Conservation (phyloP, 2,329 filamentous ascomycete species). For the Alternaria sp. region DNA sequence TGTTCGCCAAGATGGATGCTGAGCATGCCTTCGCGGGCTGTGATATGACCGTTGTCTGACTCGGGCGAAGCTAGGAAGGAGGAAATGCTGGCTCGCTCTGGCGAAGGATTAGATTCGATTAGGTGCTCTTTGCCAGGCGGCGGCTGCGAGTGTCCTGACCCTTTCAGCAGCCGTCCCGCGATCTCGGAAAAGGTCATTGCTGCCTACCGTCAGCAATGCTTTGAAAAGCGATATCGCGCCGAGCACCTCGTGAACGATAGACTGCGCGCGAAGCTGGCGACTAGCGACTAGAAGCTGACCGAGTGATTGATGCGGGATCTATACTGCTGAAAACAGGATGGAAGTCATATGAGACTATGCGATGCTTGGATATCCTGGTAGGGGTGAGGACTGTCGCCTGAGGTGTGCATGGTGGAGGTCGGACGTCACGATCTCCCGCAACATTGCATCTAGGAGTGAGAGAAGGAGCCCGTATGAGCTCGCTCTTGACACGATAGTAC, state of each 20-base stretch:
- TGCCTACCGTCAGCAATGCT: constrained; percentile 32
- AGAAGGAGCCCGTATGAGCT: constrained; percentile 10
- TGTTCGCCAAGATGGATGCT: constrained; percentile 31
- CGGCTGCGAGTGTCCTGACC: constrained; percentile 39
- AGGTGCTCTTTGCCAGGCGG: constrained; percentile 27
- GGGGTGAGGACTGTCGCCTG: constrained; percentile 33
- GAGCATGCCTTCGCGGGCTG: constrained; percentile 34
- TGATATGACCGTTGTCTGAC: constrained; percentile 14
- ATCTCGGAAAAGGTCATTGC: constrained; percentile 38
- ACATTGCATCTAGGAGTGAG: neutral
- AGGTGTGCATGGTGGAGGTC: constrained; percentile 24
- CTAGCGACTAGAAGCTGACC: constrained; percentile 37
- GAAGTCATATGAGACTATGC: constrained; percentile 49
- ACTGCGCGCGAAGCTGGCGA: constrained; percentile 31
- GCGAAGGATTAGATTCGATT: constrained; percentile 19
- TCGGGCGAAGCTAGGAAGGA: constrained; percentile 17
- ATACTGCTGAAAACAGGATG: constrained; percentile 43
- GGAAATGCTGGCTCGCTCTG: constrained; percentile 22
- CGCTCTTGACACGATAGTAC: constrained; percentile 8
- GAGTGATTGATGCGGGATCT: constrained; percentile 43
- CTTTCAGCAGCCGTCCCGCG: constrained; percentile 44
- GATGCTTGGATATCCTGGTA: constrained; percentile 46
- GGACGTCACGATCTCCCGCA: constrained; percentile 5
- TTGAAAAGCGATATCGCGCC: constrained; percentile 1
- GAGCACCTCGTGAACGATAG: constrained; percentile 27